A percentile compares a stretch with the other conserved stretches of the same genome.
These are phyloP conservation scores for Pilatotrama ljubarskyi DNA, from an alignment of 768 basidiomycete genomes.

Conservation along the genomic window DNA sequence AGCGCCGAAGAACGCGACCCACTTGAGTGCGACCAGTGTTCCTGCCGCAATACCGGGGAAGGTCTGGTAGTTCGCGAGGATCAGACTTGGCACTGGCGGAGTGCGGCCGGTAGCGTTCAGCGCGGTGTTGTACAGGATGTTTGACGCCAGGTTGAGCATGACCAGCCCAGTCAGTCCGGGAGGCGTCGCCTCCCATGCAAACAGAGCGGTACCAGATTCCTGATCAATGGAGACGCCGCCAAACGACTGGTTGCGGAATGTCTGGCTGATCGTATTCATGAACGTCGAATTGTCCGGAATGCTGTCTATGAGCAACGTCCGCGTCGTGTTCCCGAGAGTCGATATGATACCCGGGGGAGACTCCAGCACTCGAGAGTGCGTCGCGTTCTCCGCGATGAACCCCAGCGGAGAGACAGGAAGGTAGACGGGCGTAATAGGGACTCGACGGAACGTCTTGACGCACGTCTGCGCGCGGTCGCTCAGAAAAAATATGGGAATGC, in stretches of 20 bases:
- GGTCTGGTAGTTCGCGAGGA: constrained; percentile 54
- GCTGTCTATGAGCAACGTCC: constrained; percentile 38
- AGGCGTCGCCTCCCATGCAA: constrained; percentile 72
- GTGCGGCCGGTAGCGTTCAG: constrained; percentile 50
- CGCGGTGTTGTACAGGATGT: constrained; percentile 64
- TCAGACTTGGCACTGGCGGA: constrained; percentile 46
- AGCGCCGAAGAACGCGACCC: constrained; percentile 74
- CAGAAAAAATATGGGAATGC: constrained; percentile 69
- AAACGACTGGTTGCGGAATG: constrained; percentile 55
- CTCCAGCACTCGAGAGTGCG: constrained; percentile 41
- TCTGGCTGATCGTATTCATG: constrained; percentile 47
- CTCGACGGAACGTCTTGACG: constrained; percentile 37
- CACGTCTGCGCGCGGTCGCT: constrained; percentile 53
- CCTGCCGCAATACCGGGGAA: constrained; percentile 60
- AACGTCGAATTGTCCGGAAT: constrained; percentile 63
- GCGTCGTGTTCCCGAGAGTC: constrained; percentile 45
- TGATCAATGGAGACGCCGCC: constrained; percentile 70
- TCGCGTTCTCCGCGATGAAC: constrained; percentile 31
- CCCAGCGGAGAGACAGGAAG: constrained; percentile 50
- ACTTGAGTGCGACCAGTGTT: constrained; percentile 64
- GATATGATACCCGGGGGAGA: constrained; percentile 55
- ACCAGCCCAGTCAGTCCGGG: constrained; percentile 59
- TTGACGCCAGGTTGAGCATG: constrained; percentile 68
- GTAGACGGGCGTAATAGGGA: constrained; percentile 49
- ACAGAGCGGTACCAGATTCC: constrained; percentile 47